A percentile compares a stretch with the other conserved stretches of the same genome.
These are phyloP conservation scores for Cystobasidium pallidum DNA, from an alignment of 1,284 basidiomycete species.

Conservation along the genomic window DNA sequence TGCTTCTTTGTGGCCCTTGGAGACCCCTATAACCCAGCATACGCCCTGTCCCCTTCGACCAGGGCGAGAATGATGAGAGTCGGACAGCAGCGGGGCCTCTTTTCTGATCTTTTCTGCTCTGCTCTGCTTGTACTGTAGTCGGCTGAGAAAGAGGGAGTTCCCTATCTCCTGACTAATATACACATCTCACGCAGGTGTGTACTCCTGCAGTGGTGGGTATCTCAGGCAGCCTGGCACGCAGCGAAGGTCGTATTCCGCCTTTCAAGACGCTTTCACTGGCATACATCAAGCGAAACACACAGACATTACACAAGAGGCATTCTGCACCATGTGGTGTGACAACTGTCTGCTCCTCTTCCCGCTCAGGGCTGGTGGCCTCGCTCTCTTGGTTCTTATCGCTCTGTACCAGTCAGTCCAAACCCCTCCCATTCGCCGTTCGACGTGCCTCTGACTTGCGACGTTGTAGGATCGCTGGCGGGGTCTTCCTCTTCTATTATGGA, in stretches of 20 bases:
- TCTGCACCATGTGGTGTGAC: conserved; percentile 33
- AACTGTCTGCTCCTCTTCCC: conserved; percentile 41
- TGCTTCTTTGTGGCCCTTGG: not conserved
- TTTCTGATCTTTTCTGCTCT: not conserved
- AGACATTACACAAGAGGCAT: not conserved
- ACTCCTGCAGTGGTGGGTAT: too few relatives aligned
- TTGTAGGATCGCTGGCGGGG: conserved; percentile 70
- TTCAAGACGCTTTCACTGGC: not conserved
- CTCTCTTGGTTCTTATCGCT: conserved; percentile 32
- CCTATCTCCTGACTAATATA: too few relatives aligned
- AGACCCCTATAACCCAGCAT: not conserved
- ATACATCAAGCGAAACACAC: not conserved
- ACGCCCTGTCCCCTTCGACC: conserved; percentile 4
- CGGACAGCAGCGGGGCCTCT: not conserved
- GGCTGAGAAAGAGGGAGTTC: not conserved
- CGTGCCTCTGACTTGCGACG: not conserved
- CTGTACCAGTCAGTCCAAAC: conserved; percentile 31
- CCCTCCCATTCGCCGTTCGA: not conserved
- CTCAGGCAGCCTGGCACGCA: not conserved
- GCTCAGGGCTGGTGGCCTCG: conserved; percentile 33
- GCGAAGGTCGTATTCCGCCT: not conserved
- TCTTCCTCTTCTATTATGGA: conserved; percentile 69
- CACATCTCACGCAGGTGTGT: too few relatives aligned
- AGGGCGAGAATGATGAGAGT: conserved; percentile 14
- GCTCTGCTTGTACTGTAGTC: not conserved